These are phyloP conservation scores for Hericium rajendrae DNA, from an alignment of 768 basidiomycete genomes.

Conservation along the genomic window DNA sequence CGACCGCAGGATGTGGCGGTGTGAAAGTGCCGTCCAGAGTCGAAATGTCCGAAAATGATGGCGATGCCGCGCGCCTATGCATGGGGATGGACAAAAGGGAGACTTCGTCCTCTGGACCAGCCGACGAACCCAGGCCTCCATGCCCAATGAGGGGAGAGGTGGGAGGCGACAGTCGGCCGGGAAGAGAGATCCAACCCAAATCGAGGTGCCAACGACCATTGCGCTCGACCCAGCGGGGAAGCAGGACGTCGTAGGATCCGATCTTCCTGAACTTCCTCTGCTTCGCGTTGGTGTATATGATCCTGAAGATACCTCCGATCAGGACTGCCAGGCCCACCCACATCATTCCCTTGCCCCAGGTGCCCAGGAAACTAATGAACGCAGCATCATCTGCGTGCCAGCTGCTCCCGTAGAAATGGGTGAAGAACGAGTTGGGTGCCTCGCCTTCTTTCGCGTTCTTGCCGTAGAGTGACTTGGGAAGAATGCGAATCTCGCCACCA, in stretches of 20 bases:
- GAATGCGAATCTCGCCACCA: conserved; percentile 72
- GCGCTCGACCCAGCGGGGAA: conserved; percentile 64
- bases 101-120: conserved; percentile 27
- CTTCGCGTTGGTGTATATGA: conserved; percentile 41
- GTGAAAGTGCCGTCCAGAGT: conserved; percentile 33
- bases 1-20: conserved; percentile 35
- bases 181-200: conserved; percentile 46
- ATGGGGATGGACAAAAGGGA: conserved; percentile 56
- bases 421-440: conserved; percentile 87
- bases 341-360: conserved; percentile 85
- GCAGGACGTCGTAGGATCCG: conserved; percentile 67
- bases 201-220: conserved; percentile 71
- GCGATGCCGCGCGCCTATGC: conserved; percentile 46
- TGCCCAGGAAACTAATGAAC: conserved; percentile 88
- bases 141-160: background rate
- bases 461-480: conserved; percentile 96
- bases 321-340: conserved; percentile 72
- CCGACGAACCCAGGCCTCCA: background rate
- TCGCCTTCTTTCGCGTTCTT: conserved; percentile 84
- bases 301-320: conserved; percentile 54
- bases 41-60: conserved; percentile 36
- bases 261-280: conserved; percentile 53
- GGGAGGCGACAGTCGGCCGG: conserved; percentile 15
- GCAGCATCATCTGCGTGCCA: conserved; percentile 98
- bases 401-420: conserved; percentile 96